Base-by-base conservation (phyloP, 345 rosid species). In the Cardamine resedifolia region DNA sequence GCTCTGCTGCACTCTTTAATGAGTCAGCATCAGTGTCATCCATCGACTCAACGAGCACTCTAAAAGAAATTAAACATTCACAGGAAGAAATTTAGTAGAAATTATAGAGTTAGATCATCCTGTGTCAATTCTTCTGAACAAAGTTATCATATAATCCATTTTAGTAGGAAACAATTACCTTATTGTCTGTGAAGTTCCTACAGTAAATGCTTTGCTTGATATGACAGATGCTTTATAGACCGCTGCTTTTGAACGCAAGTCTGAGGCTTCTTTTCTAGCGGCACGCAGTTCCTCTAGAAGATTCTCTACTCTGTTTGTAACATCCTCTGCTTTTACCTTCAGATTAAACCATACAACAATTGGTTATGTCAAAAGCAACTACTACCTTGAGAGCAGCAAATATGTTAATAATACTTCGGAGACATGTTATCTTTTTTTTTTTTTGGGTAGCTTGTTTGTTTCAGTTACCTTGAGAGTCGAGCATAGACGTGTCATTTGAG, bases 311-410 rank as follows among this genome's bases (percentile, higher is more conserved):
- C 98, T 87, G 65, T 68, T 71, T 26, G 90, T 79, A 53, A 94
- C 96, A 52, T 91, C 96, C 77, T 91, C 97, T 55, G 92, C 89
- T 85, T 86, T 91, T 83, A 89, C 98, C 98, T 94, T 75, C 79
- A 82, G 44, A 64, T 76, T 23, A 30, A 58, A 58, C 60, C 60
- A 48, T 43, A 60, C 48, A 51, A 50, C 55, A 58, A 11, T 28
- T 4, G 6, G 2, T 50, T 73, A 44, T 38, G 53, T 45, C 68
- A 50, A 10, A 28, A 2, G 28, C 55, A 31, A 44, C 57, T 10
- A 50, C 61, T 2, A 68, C 36, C 66, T 43, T 52, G 45, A 43
- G 43, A 53, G 34, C 70, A 49, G 7, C 23, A 51, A 36, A 48
- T 49, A 38, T 50, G 70, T 14, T 47, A 20, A 18, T 28, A 21